Conservation (phyloP, 371 early-diverging fungal species). For the Mucor mucedo region DNA sequence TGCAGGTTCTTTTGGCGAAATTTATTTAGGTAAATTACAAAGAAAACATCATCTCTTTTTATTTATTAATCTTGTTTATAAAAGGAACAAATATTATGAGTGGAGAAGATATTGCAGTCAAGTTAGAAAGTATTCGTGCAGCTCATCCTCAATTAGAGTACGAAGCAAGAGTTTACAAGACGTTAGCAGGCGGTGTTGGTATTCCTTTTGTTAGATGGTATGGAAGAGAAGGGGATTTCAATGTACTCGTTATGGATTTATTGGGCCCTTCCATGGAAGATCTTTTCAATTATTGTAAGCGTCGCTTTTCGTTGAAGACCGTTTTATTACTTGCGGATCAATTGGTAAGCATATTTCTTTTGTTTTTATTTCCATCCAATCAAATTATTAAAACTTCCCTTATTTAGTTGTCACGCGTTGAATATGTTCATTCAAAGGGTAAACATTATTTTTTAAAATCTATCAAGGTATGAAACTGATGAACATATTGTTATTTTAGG, state of each 20-base stretch:
- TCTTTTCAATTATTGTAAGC: constrained; percentile 97
- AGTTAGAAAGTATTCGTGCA: constrained; percentile 90
- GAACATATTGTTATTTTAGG: neutral
- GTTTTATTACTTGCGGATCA: constrained; percentile 98
- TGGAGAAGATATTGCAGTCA: constrained; percentile 96
- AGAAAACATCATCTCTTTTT: constrained; percentile 6
- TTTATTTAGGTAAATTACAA: constrained; percentile 82
- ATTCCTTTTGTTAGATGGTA: constrained; percentile 96
- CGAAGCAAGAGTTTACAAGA: constrained; percentile 94
- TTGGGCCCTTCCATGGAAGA: constrained; percentile 99
- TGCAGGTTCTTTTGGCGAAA: constrained; percentile 99
- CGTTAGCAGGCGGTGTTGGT: constrained; percentile 94
- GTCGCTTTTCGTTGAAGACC: constrained; percentile 97
- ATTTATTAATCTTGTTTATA: constrained; percentile 7
- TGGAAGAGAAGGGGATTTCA: constrained; percentile 92
- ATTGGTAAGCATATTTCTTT: constrained; percentile 71
- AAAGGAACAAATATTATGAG: constrained; percentile 89
- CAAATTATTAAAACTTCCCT: constrained; percentile 7
- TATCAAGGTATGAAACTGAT: too few species aligned
- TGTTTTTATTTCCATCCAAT: neutral
- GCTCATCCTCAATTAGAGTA: constrained; percentile 97
- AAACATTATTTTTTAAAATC: neutral
- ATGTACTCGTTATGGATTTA: constrained; percentile 97
- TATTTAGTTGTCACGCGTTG: constrained; percentile 18
- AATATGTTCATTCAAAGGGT: constrained; percentile 16